phyloP scores from a whole-genome alignment of 148 eudicot species.

The Amaranthus cruentus region DNA sequence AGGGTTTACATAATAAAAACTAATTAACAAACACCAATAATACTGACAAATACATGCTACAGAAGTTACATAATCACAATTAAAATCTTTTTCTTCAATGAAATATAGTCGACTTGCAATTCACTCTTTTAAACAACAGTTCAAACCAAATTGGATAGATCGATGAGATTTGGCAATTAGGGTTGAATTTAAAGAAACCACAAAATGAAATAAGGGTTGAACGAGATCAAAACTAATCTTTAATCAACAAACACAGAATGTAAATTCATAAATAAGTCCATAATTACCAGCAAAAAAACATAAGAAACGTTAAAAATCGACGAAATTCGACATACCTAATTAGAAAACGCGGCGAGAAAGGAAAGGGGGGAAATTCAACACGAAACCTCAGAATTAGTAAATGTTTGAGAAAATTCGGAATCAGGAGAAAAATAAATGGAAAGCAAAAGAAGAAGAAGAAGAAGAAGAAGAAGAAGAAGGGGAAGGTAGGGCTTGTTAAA shows the following conservation, averaged over 20 bases:
- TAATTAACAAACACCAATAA: neutral
- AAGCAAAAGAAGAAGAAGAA: neutral
- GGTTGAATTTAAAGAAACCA: neutral
- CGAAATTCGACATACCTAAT: neutral
- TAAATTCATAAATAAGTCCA: neutral
- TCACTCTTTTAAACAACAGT: too few species aligned
- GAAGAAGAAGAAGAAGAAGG: neutral
- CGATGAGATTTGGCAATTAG: too few species aligned
- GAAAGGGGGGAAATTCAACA: neutral
- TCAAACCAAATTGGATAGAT: too few species aligned
- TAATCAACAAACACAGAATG: neutral
- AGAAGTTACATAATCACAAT: too few species aligned
- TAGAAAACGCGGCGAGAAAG: constrained; percentile 19
- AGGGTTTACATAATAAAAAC: neutral
- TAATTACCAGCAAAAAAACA: neutral
- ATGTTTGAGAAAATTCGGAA: neutral
- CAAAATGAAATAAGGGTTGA: constrained; percentile 20
- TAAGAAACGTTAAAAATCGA: neutral
- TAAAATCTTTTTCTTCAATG: neutral
- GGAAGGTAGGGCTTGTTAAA: neutral
- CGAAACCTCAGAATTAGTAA: constrained; percentile 11
- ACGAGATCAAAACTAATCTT: neutral
- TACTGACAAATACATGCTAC: too few species aligned
- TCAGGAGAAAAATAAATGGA: neutral
- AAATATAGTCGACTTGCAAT: neutral